Conservation (phyloP, 768 basidiomycete species). For the Chalciporus sphaerocephalus region DNA sequence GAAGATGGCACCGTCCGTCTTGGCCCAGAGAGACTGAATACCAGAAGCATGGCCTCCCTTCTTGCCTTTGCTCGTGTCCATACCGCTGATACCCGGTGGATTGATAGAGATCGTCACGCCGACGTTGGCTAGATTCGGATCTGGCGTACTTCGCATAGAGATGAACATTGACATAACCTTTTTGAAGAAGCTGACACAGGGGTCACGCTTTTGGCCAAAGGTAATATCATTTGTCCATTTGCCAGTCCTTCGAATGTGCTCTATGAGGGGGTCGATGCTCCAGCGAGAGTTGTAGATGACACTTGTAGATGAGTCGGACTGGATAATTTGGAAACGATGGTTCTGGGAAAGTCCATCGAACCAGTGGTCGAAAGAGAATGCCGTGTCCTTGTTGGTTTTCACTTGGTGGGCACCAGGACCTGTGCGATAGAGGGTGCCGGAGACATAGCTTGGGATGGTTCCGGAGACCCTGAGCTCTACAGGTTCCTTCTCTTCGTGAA, state of each 20-base stretch:
- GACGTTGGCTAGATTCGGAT: constrained; percentile 15
- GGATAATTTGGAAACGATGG: constrained; percentile 38
- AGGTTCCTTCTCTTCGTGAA: constrained; percentile 27
- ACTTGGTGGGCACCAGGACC: constrained; percentile 35
- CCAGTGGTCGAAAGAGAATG: constrained; percentile 34
- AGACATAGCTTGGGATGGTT: constrained; percentile 34
- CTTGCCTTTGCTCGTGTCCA: constrained; percentile 17
- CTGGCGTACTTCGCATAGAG: constrained; percentile 7
- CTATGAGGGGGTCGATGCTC: constrained; percentile 27
- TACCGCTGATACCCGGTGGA: constrained; percentile 24
- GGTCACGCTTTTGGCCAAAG: too few species aligned
- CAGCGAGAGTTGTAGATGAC: constrained; percentile 35
- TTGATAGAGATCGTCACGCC: constrained; percentile 31
- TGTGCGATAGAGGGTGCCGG: constrained; percentile 36
- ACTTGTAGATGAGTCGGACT: constrained; percentile 18
- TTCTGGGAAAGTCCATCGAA: constrained; percentile 40
- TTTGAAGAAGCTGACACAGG: too few species aligned
- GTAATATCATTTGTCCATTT: too few species aligned
- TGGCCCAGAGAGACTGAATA: constrained; percentile 28
- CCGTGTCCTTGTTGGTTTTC: constrained; percentile 14
- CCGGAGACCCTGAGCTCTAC: constrained; percentile 28
- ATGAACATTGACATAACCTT: constrained; percentile 30
- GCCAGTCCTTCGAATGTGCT: constrained; percentile 26
- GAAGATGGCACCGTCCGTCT: constrained; percentile 28
- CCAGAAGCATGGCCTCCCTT: constrained; percentile 25